Conservation (phyloP, 805 yeast species). For the Grigorovia yakushimaensis region DNA sequence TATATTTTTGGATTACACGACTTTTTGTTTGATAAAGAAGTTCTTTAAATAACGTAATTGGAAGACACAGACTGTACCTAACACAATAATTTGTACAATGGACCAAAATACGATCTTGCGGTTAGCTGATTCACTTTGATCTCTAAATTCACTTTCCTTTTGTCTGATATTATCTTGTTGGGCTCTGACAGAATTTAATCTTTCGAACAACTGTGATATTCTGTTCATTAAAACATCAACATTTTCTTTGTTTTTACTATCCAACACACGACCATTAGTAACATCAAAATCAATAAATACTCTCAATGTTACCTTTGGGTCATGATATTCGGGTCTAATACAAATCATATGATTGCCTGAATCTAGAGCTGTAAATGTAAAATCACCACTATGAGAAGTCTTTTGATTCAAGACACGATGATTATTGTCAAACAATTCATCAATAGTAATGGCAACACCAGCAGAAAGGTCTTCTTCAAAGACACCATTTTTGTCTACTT, state of each 20-base stretch:
- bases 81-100: conserved; percentile 55
- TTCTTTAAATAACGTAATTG: conserved; percentile 70
- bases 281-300: conserved; percentile 64
- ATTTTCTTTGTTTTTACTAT: conserved; percentile 48
- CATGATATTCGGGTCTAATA: conserved; percentile 43
- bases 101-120: conserved; percentile 67
- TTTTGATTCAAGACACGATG: conserved; percentile 68
- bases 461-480: conserved; percentile 47
- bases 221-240: conserved; percentile 44
- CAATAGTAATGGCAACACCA: conserved; percentile 34
- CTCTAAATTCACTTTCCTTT: conserved; percentile 68
- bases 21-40: conserved; percentile 81
- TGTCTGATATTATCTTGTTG: conserved; percentile 58
- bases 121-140: conserved; percentile 69
- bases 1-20: conserved; percentile 50
- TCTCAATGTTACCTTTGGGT: conserved; percentile 43
- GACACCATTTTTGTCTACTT: conserved; percentile 40
- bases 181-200: conserved; percentile 46
- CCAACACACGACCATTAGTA: conserved; percentile 57
- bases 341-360: conserved; percentile 82
- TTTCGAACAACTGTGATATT: conserved; percentile 46
- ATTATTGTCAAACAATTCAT: conserved; percentile 72
- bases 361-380: conserved; percentile 73
- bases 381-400: conserved; percentile 51
- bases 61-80: conserved; percentile 60